Evolutionary conservation across 768 basidiomycete species (phyloP).

Genomic region (Rhizopogon salebrosus): DNA sequence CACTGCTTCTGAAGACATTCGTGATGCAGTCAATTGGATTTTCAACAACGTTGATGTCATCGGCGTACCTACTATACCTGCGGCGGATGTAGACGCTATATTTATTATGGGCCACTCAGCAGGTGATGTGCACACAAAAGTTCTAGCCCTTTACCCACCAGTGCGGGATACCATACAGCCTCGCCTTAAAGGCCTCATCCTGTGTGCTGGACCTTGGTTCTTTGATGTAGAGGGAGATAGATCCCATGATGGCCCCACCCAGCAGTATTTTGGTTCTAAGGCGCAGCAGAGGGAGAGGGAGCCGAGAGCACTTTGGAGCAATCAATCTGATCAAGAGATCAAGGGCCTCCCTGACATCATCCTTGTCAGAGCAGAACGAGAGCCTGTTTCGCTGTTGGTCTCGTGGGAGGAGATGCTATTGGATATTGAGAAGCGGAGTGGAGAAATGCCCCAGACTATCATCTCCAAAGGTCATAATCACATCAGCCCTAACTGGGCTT

Average conservation of each 20-base stretch:
- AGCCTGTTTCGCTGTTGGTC: conserved; percentile 41
- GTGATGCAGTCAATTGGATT: conserved; percentile 55
- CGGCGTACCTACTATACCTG: conserved; percentile 8
- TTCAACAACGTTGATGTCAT: conserved; percentile 29
- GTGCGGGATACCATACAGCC: conserved; percentile 23
- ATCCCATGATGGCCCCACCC: conserved; percentile 18
- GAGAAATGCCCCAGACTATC: conserved; percentile 28
- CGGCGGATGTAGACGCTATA: conserved; percentile 37
- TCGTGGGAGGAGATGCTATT: conserved; percentile 33
- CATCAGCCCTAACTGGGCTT: conserved; percentile 46
- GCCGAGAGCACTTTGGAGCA: conserved; percentile 36
- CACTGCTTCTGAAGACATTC: conserved; percentile 48
- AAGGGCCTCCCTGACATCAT: conserved; percentile 41
- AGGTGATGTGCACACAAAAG: conserved; percentile 46
- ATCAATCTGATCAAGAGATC: conserved; percentile 30
- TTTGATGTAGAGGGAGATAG: conserved; percentile 23
- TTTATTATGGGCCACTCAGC: conserved; percentile 60
- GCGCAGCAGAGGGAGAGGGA: conserved; percentile 34
- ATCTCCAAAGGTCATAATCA: conserved; percentile 57
- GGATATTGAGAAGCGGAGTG: conserved; percentile 32
- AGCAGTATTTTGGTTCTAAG: conserved; percentile 34
- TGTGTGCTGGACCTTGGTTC: conserved; percentile 43
- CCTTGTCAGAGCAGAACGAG: conserved; percentile 47
- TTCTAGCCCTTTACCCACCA: conserved; percentile 36
- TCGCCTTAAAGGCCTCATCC: conserved; percentile 39